Evolutionary conservation across 208 protist genomes (phyloP).

Genomic region (Balamuthia mandrillaris): DNA sequence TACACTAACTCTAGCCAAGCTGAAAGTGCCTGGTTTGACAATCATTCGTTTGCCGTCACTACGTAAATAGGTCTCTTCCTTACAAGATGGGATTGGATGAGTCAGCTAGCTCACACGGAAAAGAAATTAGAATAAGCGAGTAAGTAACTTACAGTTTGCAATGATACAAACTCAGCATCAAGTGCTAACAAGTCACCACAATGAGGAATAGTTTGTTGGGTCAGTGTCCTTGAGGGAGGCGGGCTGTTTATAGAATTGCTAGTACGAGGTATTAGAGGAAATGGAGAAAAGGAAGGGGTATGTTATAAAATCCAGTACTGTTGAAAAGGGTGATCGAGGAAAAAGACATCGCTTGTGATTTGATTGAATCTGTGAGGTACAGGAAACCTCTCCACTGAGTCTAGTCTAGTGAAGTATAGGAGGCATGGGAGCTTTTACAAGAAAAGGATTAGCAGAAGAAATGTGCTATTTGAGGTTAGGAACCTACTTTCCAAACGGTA

Average conservation of each 20-base stretch:
- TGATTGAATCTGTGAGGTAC: not conserved
- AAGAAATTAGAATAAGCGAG: not conserved
- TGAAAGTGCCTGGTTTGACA: slow-evolving; percentile 56
- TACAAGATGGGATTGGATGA: not conserved
- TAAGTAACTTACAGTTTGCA: slow-evolving; percentile 38
- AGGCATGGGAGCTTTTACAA: not conserved
- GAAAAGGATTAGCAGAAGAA: not conserved
- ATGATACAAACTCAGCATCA: slow-evolving; percentile 74
- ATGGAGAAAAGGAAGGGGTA: too few relatives aligned
- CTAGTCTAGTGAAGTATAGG: slow-evolving; percentile 41
- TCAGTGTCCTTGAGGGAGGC: not conserved
- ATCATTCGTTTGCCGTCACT: slow-evolving; percentile 56
- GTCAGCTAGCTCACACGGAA: not conserved
- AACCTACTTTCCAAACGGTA: slow-evolving; percentile 51
- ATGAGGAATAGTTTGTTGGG: slow-evolving; percentile 27
- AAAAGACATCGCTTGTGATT: slow-evolving; percentile 52
- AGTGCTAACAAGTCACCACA: slow-evolving; percentile 55
- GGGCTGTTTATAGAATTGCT: too few relatives aligned
- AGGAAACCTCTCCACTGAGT: not conserved
- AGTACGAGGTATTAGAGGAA: too few relatives aligned
- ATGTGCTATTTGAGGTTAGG: not conserved
- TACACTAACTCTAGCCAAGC: slow-evolving; percentile 58
- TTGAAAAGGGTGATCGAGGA: slow-evolving; percentile 22
- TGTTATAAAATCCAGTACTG: too few relatives aligned
- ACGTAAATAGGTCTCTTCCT: slow-evolving; percentile 46